phyloP scores from a whole-genome alignment of 768 basidiomycete species.

The Macrolepiota dolichaula region DNA sequence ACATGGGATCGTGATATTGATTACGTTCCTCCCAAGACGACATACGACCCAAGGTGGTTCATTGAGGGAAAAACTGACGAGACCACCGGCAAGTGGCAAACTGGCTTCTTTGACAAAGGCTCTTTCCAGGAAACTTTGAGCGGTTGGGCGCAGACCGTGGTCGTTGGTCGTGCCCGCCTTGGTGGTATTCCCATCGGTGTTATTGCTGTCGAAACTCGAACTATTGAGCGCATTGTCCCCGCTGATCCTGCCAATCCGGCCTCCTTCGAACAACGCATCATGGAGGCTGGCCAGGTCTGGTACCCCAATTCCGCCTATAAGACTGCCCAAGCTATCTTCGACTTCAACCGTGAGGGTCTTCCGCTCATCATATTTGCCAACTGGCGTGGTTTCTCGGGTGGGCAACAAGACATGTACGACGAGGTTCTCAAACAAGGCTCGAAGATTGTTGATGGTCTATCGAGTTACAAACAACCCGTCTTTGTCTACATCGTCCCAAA shows the following conservation, averaged over 20 bases:
- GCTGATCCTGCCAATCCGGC: slow-evolving; percentile 97
- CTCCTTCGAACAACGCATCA: slow-evolving; percentile 95
- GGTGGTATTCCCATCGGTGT: slow-evolving; percentile 97
- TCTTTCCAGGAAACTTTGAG: slow-evolving; percentile 99
- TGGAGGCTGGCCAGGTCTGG: slow-evolving; percentile 99
- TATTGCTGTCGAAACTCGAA: slow-evolving; percentile 97
- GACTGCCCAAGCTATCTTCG: slow-evolving; percentile 98
- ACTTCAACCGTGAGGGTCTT: slow-evolving; percentile 95
- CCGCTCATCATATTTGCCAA: slow-evolving; percentile 99
- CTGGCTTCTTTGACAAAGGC: slow-evolving; percentile 95
- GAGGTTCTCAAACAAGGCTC: slow-evolving; percentile 96
- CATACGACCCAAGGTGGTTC: slow-evolving; percentile 98
- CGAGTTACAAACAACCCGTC: slow-evolving; percentile 94
- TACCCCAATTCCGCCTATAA: slow-evolving; percentile 99
- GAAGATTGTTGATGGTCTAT: slow-evolving; percentile 98
- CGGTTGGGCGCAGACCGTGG: slow-evolving; percentile 99
- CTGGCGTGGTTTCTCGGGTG: slow-evolving; percentile 99
- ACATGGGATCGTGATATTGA: slow-evolving; percentile 90
- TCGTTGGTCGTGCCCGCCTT: slow-evolving; percentile 92
- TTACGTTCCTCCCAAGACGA: slow-evolving; percentile 88
- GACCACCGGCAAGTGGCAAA: slow-evolving; percentile 65
- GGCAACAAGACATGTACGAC: slow-evolving; percentile 99
- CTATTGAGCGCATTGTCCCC: slow-evolving; percentile 93
- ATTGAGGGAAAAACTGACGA: slow-evolving; percentile 94
- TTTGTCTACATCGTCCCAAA: slow-evolving; percentile 99